Percentiles rank a stretch among this genome's conserved stretches.
Conservation (phyloP, 306 rosid genomes). For the Rubus parviflorus region DNA sequence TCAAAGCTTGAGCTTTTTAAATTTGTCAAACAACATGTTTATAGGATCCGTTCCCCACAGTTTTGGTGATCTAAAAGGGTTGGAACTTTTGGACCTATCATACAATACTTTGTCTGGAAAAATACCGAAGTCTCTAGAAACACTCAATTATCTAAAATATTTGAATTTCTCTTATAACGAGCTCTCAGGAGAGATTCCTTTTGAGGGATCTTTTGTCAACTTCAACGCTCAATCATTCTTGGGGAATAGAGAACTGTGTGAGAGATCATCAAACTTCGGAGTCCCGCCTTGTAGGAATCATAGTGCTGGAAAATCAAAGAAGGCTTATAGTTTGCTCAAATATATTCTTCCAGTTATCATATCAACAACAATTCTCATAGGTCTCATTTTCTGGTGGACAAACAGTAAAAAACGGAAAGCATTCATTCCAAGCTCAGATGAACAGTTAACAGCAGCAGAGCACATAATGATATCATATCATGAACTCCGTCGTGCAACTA, state of each 20-base stretch:
- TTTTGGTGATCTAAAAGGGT: background rate
- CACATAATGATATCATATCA: no score
- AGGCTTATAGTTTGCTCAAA: background rate
- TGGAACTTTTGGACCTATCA: background rate
- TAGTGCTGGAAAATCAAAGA: no score
- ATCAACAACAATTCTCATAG: background rate
- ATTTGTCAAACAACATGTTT: slow-evolving; percentile 9
- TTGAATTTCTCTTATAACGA: no score
- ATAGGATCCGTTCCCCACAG: background rate
- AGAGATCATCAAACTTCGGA: no score
- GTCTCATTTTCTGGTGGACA: background rate
- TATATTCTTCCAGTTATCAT: background rate
- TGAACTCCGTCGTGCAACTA: no score
- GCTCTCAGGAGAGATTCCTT: no score
- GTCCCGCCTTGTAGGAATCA: no score
- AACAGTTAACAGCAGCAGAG: no score
- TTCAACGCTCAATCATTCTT: no score
- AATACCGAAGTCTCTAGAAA: background rate
- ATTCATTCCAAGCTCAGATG: background rate
- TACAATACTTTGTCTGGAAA: background rate
- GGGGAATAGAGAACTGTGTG: no score
- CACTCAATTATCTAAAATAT: no score
- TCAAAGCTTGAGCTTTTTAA: background rate
- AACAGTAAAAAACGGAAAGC: slow-evolving; percentile 6
- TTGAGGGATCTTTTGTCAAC: no score